Evolutionary conservation across 2,329 filamentous ascomycete species (phyloP).

Genomic region (Pseudogymnoascus sp.): DNA sequence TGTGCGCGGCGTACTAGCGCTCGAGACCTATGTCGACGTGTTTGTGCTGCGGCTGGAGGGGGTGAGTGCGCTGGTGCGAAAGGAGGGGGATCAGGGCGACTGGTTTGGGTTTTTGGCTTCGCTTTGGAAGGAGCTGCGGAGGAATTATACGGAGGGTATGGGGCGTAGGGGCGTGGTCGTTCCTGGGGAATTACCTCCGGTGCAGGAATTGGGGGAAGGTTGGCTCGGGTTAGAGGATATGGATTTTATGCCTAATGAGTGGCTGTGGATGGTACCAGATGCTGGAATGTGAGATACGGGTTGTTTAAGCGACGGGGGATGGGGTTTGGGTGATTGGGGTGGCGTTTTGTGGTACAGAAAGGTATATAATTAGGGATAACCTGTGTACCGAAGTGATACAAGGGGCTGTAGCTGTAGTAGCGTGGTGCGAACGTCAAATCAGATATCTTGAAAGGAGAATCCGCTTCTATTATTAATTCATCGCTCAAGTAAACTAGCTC

Average conservation of each 20-base stretch:
- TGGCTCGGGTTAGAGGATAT: background rate
- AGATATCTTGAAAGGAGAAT: background rate
- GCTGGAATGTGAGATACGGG: background rate
- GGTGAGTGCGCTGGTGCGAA: background rate
- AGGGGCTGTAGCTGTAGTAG: background rate
- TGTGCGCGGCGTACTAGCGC: constrained; percentile 1
- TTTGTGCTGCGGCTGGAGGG: background rate
- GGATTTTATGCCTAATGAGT: constrained; percentile 10
- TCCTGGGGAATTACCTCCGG: background rate
- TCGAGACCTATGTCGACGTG: constrained; percentile 9
- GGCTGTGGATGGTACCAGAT: constrained; percentile 4
- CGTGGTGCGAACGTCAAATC: background rate
- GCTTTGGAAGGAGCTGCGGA: constrained; percentile 1
- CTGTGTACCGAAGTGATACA: background rate
- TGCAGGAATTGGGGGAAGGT: background rate
- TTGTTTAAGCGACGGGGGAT: background rate
- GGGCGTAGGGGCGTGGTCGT: background rate
- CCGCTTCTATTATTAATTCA: background rate
- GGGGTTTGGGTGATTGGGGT: background rate
- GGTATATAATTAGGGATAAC: background rate
- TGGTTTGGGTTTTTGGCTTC: constrained; percentile 7
- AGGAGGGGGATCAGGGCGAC: background rate
- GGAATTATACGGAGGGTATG: constrained; percentile 8
- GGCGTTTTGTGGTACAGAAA: background rate
- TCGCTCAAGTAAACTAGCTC: background rate